Conservation (phyloP, 2,329 filamentous ascomycete genomes). For the Microdochium paspali region DNA sequence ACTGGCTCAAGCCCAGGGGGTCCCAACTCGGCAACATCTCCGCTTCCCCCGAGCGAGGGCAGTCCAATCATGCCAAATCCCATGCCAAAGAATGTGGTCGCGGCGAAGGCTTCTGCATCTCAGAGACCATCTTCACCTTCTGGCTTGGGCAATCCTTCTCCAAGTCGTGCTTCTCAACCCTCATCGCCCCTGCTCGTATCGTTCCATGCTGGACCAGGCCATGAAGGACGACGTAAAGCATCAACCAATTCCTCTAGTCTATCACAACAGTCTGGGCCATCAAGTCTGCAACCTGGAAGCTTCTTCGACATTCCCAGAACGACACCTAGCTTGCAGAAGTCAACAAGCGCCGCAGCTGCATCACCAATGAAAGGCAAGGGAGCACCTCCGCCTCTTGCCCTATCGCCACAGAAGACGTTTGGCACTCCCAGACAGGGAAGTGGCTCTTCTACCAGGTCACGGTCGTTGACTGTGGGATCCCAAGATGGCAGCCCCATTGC, state of each 20-base stretch:
- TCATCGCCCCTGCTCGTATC: conserved; percentile 93
- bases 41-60: conserved; percentile 66
- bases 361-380: conserved; percentile 49
- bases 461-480: conserved; percentile 89
- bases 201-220: conserved; percentile 77
- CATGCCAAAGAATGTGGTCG: conserved; percentile 73
- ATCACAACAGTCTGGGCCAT: conserved; percentile 62
- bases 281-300: conserved; percentile 59
- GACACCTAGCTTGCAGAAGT: conserved; percentile 49
- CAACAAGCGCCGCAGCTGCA: conserved; percentile 41
- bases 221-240: conserved; percentile 75
- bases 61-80: conserved; percentile 76
- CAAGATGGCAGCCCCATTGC: conserved; percentile 77
- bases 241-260: conserved; percentile 81
- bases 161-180: conserved; percentile 68
- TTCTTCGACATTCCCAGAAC: conserved; percentile 64
- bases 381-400: conserved; percentile 35
- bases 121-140: conserved; percentile 84
- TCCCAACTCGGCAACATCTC: conserved; percentile 37
- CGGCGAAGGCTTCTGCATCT: conserved; percentile 55
- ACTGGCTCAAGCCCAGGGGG: conserved; percentile 33
- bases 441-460: conserved; percentile 57
- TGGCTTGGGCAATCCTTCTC: conserved; percentile 71
- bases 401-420: conserved; percentile 55
- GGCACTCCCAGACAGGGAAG: conserved; percentile 52